These are phyloP conservation scores for Neltuma alba DNA, from an alignment of 306 rosid genomes.

Conservation along the genomic window DNA sequence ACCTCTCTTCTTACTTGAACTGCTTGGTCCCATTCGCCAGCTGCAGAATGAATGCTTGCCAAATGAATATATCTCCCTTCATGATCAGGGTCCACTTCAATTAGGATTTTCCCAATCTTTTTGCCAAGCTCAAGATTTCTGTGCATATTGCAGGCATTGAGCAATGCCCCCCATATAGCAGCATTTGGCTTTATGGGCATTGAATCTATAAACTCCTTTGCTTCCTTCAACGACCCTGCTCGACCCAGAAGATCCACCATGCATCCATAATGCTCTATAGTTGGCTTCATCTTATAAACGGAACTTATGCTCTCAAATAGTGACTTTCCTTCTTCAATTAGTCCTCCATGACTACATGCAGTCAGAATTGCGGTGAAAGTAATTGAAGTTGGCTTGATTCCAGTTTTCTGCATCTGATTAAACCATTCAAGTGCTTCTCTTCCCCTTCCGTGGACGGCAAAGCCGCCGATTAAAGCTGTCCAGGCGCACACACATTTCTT, in stretches of 20 bases:
- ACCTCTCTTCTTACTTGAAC: conserved; percentile 53
- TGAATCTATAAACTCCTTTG: conserved; percentile 50
- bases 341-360: conserved; percentile 66
- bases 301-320: conserved; percentile 46
- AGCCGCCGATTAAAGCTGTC: conserved; percentile 63
- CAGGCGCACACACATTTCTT: conserved; percentile 50
- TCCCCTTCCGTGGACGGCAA: conserved; percentile 59
- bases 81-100: conserved; percentile 53
- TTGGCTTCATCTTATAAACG: conserved; percentile 48
- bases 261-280: conserved; percentile 62
- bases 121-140: conserved; percentile 52
- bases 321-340: conserved; percentile 53
- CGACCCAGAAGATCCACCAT: conserved; percentile 68
- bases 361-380: conserved; percentile 58
- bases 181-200: conserved; percentile 64
- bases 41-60: conserved; percentile 55
- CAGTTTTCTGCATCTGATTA: conserved; percentile 48
- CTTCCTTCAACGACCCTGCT: conserved; percentile 57
- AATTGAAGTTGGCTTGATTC: conserved; percentile 49
- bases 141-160: conserved; percentile 55
- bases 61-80: conserved; percentile 55
- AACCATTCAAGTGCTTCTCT: conserved; percentile 62
- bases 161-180: conserved; percentile 61
- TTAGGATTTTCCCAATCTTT: conserved; percentile 50
- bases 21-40: conserved; percentile 57